Evolutionary conservation across 2,329 filamentous ascomycete genomes (phyloP).

Genomic region (Hirsutella thompsonii): DNA sequence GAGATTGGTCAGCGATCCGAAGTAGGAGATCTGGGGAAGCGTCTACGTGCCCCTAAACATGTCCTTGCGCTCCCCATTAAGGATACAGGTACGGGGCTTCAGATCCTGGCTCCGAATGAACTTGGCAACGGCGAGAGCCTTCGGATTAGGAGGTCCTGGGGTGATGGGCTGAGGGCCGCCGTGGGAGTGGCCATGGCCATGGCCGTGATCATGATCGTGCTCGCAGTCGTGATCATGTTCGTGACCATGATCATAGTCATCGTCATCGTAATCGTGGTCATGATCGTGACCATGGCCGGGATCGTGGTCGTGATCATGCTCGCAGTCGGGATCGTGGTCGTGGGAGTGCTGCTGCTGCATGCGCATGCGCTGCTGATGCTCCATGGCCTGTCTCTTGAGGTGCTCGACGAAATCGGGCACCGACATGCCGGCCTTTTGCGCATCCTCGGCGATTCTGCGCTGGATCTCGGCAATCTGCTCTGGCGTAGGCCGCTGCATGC

Average conservation of each 20-base stretch:
- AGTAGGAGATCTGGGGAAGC: background rate
- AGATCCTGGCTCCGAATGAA: slow-evolving; percentile 76
- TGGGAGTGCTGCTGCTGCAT: slow-evolving; percentile 27
- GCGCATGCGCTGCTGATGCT: slow-evolving; percentile 36
- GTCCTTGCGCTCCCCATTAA: slow-evolving; percentile 93
- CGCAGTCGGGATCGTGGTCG: slow-evolving; percentile 9
- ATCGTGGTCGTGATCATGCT: slow-evolving; percentile 15
- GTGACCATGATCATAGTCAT: slow-evolving; percentile 28
- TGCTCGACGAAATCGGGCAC: slow-evolving; percentile 73
- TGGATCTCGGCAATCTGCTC: slow-evolving; percentile 82
- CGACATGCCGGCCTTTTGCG: slow-evolving; percentile 71
- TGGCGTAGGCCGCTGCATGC: slow-evolving; percentile 48
- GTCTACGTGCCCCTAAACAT: slow-evolving; percentile 73
- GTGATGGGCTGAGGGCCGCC: slow-evolving; percentile 54
- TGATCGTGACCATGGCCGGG: slow-evolving; percentile 29
- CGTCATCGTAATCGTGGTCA: slow-evolving; percentile 19
- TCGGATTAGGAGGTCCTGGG: slow-evolving; percentile 74
- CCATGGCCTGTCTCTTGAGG: slow-evolving; percentile 42
- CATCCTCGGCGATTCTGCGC: slow-evolving; percentile 69
- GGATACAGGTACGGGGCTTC: slow-evolving; percentile 81
- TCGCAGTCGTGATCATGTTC: slow-evolving; percentile 15
- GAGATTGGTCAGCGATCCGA: background rate
- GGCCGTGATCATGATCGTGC: slow-evolving; percentile 15
- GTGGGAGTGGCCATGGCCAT: slow-evolving; percentile 24
- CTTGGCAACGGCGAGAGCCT: slow-evolving; percentile 77